Base-by-base conservation (phyloP, 257 asterid genomes). In the Mentha longifolia region DNA sequence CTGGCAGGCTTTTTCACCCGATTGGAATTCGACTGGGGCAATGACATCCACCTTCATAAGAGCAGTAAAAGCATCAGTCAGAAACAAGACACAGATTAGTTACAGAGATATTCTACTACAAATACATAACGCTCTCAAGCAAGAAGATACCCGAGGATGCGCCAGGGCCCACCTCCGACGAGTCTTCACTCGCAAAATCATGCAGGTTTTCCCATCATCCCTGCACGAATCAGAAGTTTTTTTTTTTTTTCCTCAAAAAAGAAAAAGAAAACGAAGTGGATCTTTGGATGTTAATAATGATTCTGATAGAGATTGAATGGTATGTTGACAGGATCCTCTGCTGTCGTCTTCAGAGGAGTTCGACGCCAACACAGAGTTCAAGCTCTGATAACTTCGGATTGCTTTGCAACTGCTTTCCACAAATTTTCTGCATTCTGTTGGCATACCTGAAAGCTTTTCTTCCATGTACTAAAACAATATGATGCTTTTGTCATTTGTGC, bases 31-130 rank as follows among this genome's bases (percentile, higher is more conserved):
- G 81, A 77, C 61, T 0, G 94, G 96, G 61, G 97, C 92, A 42
- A 86, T 88, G 97, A 86, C 97, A 17, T 59, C 70, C 67, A 82
- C 84, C 25, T 86, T 90, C 61, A 80, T 84, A 61, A 83, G 63
- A 77, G 92, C 96, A 56, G 68, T 89, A 20, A 71, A 46, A 77
- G 81, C 73, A 31, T 74, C 85, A 51, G 35, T 10, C 4, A 12
- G 17, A 10, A 61, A 46, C 52, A 84, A 61, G 10, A 63, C 69
- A 17, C 76, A 51, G 46, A 43, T 87, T 68, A 79, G 90, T 41
- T 89, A 89, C 77, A 67, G 43, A 10, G 84, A 71, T 46, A 74
- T 89, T 46, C 82, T 87, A 9, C 57, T 79, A 13, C 80, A 70
- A n/a, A 84, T 89, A 81, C 83, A 74, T 33, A 61, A 68, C 19